Conservation (phyloP, 306 rosid genomes). For the Psophocarpus tetragonolobus region DNA sequence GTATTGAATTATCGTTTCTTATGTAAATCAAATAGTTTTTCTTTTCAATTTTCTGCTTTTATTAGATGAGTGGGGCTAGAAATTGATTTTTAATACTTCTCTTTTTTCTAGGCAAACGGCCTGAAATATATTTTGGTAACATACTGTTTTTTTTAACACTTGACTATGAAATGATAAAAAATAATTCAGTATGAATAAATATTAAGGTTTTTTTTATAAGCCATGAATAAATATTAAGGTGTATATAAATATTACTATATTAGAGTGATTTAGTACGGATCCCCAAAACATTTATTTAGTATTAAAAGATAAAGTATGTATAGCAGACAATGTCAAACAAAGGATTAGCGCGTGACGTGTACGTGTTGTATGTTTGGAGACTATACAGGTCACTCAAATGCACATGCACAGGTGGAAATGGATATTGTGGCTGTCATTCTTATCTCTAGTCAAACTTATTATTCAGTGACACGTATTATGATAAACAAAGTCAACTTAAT, state of each 20-base stretch:
- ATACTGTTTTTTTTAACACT: neutral
- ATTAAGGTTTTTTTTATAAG: neutral
- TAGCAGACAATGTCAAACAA: neutral
- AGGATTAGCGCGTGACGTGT: slow-evolving; percentile 1
- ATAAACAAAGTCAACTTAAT: slow-evolving; percentile 23
- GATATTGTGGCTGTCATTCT: slow-evolving; percentile 7
- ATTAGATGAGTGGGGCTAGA: neutral
- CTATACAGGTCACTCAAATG: slow-evolving; percentile 13
- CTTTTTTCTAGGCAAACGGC: neutral
- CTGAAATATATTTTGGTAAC: neutral
- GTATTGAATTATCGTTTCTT: neutral
- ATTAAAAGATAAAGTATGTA: neutral
- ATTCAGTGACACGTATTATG: neutral
- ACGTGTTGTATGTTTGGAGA: neutral
- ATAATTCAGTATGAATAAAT: neutral
- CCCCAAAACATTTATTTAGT: neutral
- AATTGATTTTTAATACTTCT: neutral
- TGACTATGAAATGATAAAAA: no score
- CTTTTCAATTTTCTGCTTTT: neutral
- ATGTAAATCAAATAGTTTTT: neutral
- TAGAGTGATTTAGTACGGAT: neutral
- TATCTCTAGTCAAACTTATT: slow-evolving; percentile 13
- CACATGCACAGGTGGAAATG: neutral
- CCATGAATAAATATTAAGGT: neutral
- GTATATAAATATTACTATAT: no score